These are phyloP conservation scores for Solanum chacoense DNA, from an alignment of 305 asterid genomes.

Conservation along the genomic window DNA sequence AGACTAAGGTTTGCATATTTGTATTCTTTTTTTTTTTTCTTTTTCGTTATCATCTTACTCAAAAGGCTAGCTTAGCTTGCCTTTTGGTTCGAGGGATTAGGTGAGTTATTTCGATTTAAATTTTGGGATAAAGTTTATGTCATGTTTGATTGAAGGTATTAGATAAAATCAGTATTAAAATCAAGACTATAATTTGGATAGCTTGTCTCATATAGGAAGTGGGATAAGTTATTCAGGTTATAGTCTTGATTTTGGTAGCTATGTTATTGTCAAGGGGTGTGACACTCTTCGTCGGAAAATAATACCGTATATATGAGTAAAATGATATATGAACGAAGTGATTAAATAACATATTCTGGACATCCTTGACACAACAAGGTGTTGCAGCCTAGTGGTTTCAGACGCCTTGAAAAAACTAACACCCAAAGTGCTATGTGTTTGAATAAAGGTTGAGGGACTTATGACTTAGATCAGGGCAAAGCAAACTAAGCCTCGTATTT, in stretches of 20 bases:
- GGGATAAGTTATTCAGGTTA: neutral
- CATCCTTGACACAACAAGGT: too few species aligned
- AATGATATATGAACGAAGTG: too few species aligned
- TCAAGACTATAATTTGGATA: neutral
- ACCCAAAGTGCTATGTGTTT: too few species aligned
- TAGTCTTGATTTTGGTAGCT: neutral
- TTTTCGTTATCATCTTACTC: neutral
- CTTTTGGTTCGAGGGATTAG: neutral
- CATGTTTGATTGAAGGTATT: neutral
- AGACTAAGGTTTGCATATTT: constrained; percentile 14
- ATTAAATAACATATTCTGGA: too few species aligned
- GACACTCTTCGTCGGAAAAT: too few species aligned
- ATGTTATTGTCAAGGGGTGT: too few species aligned
- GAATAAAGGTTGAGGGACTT: neutral
- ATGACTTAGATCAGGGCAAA: neutral
- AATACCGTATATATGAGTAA: too few species aligned
- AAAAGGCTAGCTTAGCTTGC: neutral
- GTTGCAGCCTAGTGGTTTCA: too few species aligned
- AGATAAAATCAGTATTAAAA: neutral
- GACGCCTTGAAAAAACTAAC: too few species aligned
- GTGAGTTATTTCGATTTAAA: neutral
- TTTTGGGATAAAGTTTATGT: neutral
- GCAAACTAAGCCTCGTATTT: neutral
- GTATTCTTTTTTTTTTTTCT: neutral
- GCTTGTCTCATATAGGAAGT: neutral